These are phyloP conservation scores for Nectriaceae sp. DNA, from an alignment of 2,329 filamentous ascomycete species.

Conservation along the genomic window DNA sequence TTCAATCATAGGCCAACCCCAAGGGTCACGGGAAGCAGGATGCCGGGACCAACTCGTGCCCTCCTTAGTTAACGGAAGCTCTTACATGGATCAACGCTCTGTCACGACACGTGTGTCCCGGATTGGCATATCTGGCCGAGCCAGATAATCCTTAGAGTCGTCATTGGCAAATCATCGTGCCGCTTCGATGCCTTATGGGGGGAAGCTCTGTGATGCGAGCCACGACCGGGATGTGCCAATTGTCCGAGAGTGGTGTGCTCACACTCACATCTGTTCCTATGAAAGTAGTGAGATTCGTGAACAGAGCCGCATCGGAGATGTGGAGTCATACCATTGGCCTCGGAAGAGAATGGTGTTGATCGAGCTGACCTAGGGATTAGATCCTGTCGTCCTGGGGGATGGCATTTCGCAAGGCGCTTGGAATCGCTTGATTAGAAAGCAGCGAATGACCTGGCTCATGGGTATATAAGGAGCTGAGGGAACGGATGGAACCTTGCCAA, in stretches of 20 bases:
- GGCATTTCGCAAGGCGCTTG: conserved; percentile 9
- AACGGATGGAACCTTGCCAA: background rate
- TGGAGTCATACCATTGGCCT: conserved; percentile 31
- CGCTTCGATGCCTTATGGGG: conserved; percentile 9
- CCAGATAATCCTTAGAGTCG: conserved; percentile 15
- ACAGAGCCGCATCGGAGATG: conserved; percentile 29
- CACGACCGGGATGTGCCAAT: conserved; percentile 11
- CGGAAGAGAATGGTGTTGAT: conserved; percentile 14
- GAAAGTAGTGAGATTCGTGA: conserved; percentile 11
- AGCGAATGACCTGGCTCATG: background rate
- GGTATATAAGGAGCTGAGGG: conserved; percentile 10
- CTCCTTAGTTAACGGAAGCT: conserved; percentile 14
- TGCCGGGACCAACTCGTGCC: conserved; percentile 12
- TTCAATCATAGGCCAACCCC: conserved; percentile 13
- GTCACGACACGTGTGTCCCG: conserved; percentile 22
- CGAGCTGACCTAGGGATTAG: conserved; percentile 10
- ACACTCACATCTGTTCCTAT: background rate
- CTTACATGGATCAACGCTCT: conserved; percentile 5
- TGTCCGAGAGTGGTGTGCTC: conserved; percentile 22
- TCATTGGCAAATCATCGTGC: conserved; percentile 22
- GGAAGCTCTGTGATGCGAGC: conserved; percentile 11
- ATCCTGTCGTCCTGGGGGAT: conserved; percentile 9
- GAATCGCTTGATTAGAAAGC: conserved; percentile 3
- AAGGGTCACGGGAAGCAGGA: conserved; percentile 17
- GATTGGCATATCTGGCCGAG: conserved; percentile 13